These are phyloP conservation scores for Cutaneotrichosporon sp. DNA, from an alignment of 1,284 basidiomycete species.

Conservation along the genomic window DNA sequence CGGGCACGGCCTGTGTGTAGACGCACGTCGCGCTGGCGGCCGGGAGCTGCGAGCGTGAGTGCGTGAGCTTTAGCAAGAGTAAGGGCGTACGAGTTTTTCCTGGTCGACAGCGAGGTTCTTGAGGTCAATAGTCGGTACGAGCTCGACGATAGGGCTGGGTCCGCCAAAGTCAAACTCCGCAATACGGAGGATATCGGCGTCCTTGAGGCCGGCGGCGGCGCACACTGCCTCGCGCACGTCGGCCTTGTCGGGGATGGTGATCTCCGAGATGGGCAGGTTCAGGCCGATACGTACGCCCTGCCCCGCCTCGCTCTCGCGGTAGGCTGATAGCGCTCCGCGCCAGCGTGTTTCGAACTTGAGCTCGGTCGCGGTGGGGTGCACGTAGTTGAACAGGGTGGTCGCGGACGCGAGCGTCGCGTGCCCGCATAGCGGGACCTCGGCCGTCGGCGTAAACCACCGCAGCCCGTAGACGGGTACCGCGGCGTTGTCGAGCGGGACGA, in stretches of 20 bases:
- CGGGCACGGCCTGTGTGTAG: conserved; percentile 25
- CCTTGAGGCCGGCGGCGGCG: background rate
- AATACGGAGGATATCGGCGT: conserved; percentile 9
- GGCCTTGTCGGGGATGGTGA: background rate
- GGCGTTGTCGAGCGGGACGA: conserved; percentile 15
- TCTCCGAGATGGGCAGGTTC: conserved; percentile 62
- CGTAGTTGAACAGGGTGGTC: conserved; percentile 24
- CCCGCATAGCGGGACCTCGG: conserved; percentile 40
- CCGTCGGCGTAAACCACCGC: conserved; percentile 38
- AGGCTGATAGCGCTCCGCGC: conserved; percentile 28
- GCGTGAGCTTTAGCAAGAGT: background rate
- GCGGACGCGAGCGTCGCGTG: conserved; percentile 40
- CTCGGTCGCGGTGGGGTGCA: conserved; percentile 14
- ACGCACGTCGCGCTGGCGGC: conserved; percentile 2
- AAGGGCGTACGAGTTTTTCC: conserved; percentile 1
- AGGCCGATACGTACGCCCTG: conserved; percentile 53
- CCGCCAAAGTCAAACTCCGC: conserved; percentile 17
- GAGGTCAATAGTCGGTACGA: conserved; percentile 18
- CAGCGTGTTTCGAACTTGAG: conserved; percentile 31
- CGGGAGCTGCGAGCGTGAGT: background rate
- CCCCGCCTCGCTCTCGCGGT: conserved; percentile 9
- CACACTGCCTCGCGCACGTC: background rate
- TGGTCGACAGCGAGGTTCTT: conserved; percentile 16
- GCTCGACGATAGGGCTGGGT: background rate
- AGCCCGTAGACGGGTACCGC: conserved; percentile 25